These are phyloP conservation scores for Stellera chamaejasme DNA, from an alignment of 345 rosid genomes.

Conservation along the genomic window DNA sequence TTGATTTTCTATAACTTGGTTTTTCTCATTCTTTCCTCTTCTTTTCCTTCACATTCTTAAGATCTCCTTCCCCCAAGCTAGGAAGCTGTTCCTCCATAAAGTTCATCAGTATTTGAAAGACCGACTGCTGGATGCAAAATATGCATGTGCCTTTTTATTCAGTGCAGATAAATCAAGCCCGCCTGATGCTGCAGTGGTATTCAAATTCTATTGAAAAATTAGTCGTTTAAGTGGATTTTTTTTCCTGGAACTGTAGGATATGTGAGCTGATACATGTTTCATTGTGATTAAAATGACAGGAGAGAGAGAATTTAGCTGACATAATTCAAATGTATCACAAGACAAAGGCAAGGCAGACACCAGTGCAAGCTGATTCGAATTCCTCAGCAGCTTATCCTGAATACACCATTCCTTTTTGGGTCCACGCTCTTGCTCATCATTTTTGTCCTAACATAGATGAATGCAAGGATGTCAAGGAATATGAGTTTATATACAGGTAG, in stretches of 20 bases:
- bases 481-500: constrained; percentile 73
- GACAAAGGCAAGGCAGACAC: constrained; percentile 59
- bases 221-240: background rate
- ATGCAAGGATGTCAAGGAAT: constrained; percentile 80
- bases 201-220: constrained; percentile 11
- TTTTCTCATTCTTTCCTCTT: constrained; percentile 8
- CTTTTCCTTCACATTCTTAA: constrained; percentile 23
- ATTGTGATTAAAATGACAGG: constrained; percentile 47
- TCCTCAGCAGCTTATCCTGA: constrained; percentile 50
- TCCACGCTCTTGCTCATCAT: constrained; percentile 82
- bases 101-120: constrained; percentile 91
- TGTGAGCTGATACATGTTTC: constrained; percentile 3
- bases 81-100: constrained; percentile 64
- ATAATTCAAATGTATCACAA: constrained; percentile 78
- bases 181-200: constrained; percentile 71
- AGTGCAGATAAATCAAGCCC: constrained; percentile 33
- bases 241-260: constrained; percentile 4
- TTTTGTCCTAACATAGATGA: constrained; percentile 71
- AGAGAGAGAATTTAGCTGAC: constrained; percentile 73
- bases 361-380: constrained; percentile 59
- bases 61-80: constrained; percentile 77
- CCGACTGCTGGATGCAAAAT: constrained; percentile 73
- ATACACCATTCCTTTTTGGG: constrained; percentile 55
- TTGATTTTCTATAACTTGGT: constrained; percentile 1
- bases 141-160: constrained; percentile 78